Conservation (phyloP, 2,329 filamentous ascomycete genomes). For the Herpotrichia juniperi region DNA sequence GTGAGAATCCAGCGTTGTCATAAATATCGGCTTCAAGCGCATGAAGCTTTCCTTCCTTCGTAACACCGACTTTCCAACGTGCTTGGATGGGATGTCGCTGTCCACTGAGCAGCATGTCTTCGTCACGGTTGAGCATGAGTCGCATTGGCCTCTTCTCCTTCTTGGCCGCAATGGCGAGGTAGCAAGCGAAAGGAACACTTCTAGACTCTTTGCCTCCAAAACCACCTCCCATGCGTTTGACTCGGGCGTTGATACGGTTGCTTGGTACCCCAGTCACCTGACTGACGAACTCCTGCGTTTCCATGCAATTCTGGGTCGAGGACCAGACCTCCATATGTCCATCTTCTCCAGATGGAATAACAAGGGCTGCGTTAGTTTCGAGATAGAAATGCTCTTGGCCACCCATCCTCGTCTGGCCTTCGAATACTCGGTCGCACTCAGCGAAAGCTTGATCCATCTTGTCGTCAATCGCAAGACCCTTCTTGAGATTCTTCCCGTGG, state of each 20-base stretch:
- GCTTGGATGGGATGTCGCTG: slow-evolving; percentile 91
- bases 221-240: slow-evolving; percentile 89
- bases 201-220: slow-evolving; percentile 95
- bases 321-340: slow-evolving; percentile 87
- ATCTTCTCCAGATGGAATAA: slow-evolving; percentile 85
- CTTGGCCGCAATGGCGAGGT: slow-evolving; percentile 82
- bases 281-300: slow-evolving; percentile 68
- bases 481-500: slow-evolving; percentile 78
- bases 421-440: slow-evolving; percentile 79
- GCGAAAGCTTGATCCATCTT: slow-evolving; percentile 75
- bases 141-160: slow-evolving; percentile 83
- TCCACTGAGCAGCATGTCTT: slow-evolving; percentile 89
- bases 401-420: slow-evolving; percentile 83
- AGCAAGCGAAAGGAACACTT: slow-evolving; percentile 80
- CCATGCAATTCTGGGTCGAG: slow-evolving; percentile 48
- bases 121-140: slow-evolving; percentile 93
- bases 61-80: slow-evolving; percentile 89
- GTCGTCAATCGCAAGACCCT: slow-evolving; percentile 60
- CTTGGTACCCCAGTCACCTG: slow-evolving; percentile 80
- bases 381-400: slow-evolving; percentile 98
- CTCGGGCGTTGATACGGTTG: slow-evolving; percentile 87
- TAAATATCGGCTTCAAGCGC: slow-evolving; percentile 88
- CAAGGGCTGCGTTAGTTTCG: slow-evolving; percentile 85
- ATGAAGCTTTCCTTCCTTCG: slow-evolving; percentile 88
- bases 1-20: slow-evolving; percentile 83